Conservation (phyloP, 768 basidiomycete genomes). For the Mycena epipterygia region DNA sequence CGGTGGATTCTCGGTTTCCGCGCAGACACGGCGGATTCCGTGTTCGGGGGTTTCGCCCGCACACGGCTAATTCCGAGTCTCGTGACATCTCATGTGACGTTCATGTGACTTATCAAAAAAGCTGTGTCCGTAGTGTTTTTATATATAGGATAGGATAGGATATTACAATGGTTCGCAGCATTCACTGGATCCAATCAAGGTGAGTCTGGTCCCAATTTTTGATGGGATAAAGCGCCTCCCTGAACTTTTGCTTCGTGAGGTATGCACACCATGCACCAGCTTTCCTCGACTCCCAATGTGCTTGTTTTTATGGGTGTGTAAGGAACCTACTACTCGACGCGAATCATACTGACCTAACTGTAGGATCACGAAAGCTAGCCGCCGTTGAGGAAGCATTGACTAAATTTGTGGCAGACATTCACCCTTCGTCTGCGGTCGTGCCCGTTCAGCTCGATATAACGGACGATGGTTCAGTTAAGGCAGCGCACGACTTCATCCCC, state of each 20-base stretch:
- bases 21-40: too few relatives aligned
- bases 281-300: neutral
- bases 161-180: conserved; percentile 6
- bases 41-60: too few relatives aligned
- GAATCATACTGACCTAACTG: neutral
- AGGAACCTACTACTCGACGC: too few relatives aligned
- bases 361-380: conserved; percentile 18
- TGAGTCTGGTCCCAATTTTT: neutral
- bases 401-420: conserved; percentile 7
- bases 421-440: conserved; percentile 13
- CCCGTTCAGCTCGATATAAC: too few relatives aligned
- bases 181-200: conserved; percentile 31
- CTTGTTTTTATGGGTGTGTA: conserved; percentile 23
- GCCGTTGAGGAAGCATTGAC: conserved; percentile 9
- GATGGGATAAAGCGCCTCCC: neutral
- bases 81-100: too few relatives aligned
- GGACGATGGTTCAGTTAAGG: conserved; percentile 12
- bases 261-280: conserved; percentile 23
- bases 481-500: neutral
- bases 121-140: too few relatives aligned
- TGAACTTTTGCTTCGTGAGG: neutral
- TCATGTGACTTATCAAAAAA: too few relatives aligned
- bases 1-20: too few relatives aligned
- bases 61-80: too few relatives aligned
- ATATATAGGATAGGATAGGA: too few relatives aligned